A percentile compares a stretch with the other conserved stretches of the same genome.
Conservation (phyloP, 2,329 filamentous ascomycete genomes). For the Fusarium sp. region DNA sequence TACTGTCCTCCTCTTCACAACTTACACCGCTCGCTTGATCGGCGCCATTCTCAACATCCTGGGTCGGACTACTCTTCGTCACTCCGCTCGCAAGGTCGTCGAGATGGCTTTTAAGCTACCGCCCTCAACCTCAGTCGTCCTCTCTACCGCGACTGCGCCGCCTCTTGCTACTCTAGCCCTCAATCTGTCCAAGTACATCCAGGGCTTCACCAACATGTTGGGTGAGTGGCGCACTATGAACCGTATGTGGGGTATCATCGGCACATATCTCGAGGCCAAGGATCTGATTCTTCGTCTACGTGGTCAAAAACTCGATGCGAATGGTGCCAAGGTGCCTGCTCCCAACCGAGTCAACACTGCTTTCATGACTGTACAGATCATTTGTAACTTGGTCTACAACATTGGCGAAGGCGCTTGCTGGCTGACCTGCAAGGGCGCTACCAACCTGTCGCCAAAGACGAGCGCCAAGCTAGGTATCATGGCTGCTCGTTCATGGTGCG, state of each 20-base stretch:
- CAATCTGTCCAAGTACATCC: constrained; percentile 61
- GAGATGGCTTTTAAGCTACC: constrained; percentile 61
- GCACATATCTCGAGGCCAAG: constrained; percentile 74
- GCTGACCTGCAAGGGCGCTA: constrained; percentile 75
- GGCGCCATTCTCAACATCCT: constrained; percentile 60
- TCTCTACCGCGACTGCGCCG: constrained; percentile 50
- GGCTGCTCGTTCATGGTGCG: constrained; percentile 82
- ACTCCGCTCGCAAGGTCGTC: constrained; percentile 60
- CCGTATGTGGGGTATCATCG: constrained; percentile 79
- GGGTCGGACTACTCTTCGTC: constrained; percentile 65
- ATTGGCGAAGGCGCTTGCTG: constrained; percentile 84
- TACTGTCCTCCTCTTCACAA: constrained; percentile 71
- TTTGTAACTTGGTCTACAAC: constrained; percentile 75
- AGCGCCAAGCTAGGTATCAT: constrained; percentile 71
- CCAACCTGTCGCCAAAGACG: constrained; percentile 64
- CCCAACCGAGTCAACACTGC: constrained; percentile 48
- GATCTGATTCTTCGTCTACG: constrained; percentile 48
- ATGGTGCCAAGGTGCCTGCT: constrained; percentile 43
- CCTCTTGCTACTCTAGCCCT: constrained; percentile 55
- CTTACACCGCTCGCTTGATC: constrained; percentile 70
- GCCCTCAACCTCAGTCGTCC: constrained; percentile 57
- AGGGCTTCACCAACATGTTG: constrained; percentile 70
- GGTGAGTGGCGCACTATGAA: constrained; percentile 76
- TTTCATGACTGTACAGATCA: constrained; percentile 74
- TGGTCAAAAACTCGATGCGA: constrained; percentile 49